Evolutionary conservation across 2,329 filamentous ascomycete genomes (phyloP).

Genomic region (Verticillium tricorpus): DNA sequence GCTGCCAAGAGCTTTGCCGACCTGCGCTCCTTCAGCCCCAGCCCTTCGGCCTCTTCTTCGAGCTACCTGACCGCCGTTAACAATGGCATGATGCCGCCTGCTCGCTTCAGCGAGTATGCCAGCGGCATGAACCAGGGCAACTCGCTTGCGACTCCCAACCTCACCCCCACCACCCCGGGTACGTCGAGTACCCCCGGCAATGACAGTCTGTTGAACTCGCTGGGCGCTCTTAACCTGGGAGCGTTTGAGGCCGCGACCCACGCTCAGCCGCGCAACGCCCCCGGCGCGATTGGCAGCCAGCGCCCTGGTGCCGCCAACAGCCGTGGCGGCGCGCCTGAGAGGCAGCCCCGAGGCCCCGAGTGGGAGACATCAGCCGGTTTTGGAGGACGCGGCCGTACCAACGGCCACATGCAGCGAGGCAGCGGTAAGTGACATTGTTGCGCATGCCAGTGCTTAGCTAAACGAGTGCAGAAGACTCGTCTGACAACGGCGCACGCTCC

Average conservation of each 20-base stretch:
- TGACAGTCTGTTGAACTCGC: slow-evolving; percentile 40
- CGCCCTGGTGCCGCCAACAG: slow-evolving; percentile 46
- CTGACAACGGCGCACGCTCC: slow-evolving; percentile 33
- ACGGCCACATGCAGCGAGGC: slow-evolving; percentile 57
- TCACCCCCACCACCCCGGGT: slow-evolving; percentile 26
- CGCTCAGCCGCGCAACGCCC: slow-evolving; percentile 39
- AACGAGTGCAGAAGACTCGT: slow-evolving; percentile 28
- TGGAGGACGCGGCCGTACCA: slow-evolving; percentile 46
- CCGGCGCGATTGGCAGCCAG: slow-evolving; percentile 63
- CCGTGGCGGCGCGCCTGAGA: slow-evolving; percentile 46
- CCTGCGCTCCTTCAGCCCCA: slow-evolving; percentile 89
- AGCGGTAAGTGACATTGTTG: slow-evolving; percentile 45
- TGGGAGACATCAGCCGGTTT: slow-evolving; percentile 55
- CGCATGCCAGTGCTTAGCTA: slow-evolving; percentile 7
- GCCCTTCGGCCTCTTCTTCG: slow-evolving; percentile 82
- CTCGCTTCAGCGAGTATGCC: slow-evolving; percentile 43
- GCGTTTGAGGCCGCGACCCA: slow-evolving; percentile 41
- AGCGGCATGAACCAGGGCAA: slow-evolving; percentile 29
- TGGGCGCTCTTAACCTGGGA: slow-evolving; percentile 47
- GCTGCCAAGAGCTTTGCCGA: slow-evolving; percentile 97
- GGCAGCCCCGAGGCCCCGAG: slow-evolving; percentile 60
- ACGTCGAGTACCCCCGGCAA: slow-evolving; percentile 33
- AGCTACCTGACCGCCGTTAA: slow-evolving; percentile 64
- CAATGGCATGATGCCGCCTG: slow-evolving; percentile 42
- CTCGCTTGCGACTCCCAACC: slow-evolving; percentile 27